Percentiles rank a stretch among this genome's conserved stretches.
These are phyloP conservation scores for Pulveroboletus sp. DNA, from an alignment of 768 basidiomycete genomes.

Conservation along the genomic window DNA sequence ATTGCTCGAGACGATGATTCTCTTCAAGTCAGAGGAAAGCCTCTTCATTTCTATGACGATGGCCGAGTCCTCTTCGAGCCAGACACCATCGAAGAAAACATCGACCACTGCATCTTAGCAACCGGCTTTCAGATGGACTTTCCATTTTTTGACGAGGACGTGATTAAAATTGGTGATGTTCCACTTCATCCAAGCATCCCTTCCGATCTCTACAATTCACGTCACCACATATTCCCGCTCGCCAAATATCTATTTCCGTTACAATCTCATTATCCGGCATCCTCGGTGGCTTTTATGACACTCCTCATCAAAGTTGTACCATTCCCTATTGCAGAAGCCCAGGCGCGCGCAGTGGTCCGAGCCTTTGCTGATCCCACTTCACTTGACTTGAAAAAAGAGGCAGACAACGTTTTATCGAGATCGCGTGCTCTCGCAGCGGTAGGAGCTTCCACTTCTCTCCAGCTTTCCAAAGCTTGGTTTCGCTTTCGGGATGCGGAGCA, in stretches of 20 bases:
- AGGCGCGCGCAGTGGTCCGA: constrained; percentile 60
- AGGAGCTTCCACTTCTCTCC: constrained; percentile 33
- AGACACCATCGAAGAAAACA: constrained; percentile 47
- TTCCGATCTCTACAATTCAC: constrained; percentile 56
- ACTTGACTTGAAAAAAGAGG: constrained; percentile 49
- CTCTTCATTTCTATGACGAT: constrained; percentile 38
- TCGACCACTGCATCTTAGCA: constrained; percentile 69
- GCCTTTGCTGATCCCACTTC: constrained; percentile 51
- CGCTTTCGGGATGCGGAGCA: constrained; percentile 50
- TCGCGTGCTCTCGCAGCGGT: constrained; percentile 39
- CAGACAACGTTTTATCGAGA: constrained; percentile 46
- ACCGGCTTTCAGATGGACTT: constrained; percentile 71
- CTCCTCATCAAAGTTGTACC: constrained; percentile 61
- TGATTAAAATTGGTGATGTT: constrained; percentile 38
- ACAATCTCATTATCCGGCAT: constrained; percentile 40
- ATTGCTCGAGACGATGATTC: constrained; percentile 30
- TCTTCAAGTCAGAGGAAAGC: constrained; percentile 41
- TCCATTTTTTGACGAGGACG: constrained; percentile 52
- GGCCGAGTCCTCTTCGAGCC: constrained; percentile 60
- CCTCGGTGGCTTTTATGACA: constrained; percentile 64
- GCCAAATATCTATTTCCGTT: constrained; percentile 70
- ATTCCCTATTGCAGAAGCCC: constrained; percentile 76
- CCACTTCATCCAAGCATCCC: constrained; percentile 51
- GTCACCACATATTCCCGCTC: constrained; percentile 67
- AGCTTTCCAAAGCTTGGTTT: constrained; percentile 58